Conservation (phyloP, 2,329 filamentous ascomycete species). For the Lasiodiplodia citricola region DNA sequence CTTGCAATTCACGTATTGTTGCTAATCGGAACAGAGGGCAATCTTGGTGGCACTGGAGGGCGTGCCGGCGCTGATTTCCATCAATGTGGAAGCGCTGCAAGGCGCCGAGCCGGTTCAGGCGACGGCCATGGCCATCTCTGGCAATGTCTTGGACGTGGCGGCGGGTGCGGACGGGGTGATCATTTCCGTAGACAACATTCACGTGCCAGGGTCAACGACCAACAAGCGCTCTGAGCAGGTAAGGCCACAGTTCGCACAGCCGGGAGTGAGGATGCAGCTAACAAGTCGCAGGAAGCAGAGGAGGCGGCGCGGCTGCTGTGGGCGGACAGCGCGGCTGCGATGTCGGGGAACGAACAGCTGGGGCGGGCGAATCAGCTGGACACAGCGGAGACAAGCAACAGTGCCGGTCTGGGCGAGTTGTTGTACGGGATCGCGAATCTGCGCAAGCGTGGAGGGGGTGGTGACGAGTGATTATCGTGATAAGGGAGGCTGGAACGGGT, state of each 20-base stretch:
- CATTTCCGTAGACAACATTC: slow-evolving; percentile 61
- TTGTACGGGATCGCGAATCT: slow-evolving; percentile 56
- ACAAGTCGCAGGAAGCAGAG: slow-evolving; percentile 10
- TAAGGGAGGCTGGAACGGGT: slow-evolving; percentile 16
- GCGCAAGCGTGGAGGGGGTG: slow-evolving; percentile 53
- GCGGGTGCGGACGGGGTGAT: slow-evolving; percentile 37
- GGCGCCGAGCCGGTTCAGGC: slow-evolving; percentile 44
- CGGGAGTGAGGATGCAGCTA: slow-evolving; percentile 25
- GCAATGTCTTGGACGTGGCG: slow-evolving; percentile 68
- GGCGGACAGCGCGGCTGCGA: slow-evolving; percentile 12
- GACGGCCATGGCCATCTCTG: slow-evolving; percentile 57
- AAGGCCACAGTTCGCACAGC: slow-evolving; percentile 27
- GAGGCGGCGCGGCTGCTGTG: slow-evolving; percentile 4
- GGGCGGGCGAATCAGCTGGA: slow-evolving; percentile 31
- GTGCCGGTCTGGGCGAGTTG: slow-evolving; percentile 38
- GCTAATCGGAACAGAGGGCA: slow-evolving; percentile 25
- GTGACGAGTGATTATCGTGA: slow-evolving; percentile 36
- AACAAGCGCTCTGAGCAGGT: slow-evolving; percentile 41
- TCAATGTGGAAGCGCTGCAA: slow-evolving; percentile 58
- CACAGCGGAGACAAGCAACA: slow-evolving; percentile 31
- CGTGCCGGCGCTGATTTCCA: slow-evolving; percentile 68
- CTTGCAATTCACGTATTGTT: background rate
- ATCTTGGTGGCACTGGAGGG: slow-evolving; percentile 52
- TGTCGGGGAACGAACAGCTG: slow-evolving; percentile 15
- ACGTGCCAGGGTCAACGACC: slow-evolving; percentile 57